These are phyloP conservation scores for Globisporangium sylvaticum DNA, from an alignment of 352 stramenopile genomes.

Conservation along the genomic window DNA sequence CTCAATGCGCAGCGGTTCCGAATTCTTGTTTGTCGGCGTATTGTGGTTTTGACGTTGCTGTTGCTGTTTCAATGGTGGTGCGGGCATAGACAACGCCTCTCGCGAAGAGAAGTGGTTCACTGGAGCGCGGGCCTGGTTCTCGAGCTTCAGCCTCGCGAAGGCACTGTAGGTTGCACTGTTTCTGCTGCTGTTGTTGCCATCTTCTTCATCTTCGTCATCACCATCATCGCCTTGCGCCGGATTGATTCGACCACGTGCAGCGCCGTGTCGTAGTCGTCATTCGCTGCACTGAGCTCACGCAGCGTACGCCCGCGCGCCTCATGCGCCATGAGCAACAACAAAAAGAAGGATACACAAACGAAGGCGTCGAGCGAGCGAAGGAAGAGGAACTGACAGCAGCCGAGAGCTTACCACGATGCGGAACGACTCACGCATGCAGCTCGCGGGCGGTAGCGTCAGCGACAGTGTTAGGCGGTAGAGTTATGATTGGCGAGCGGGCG, in stretches of 20 bases:
- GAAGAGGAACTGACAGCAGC: not conserved
- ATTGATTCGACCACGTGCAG: constrained; percentile 18
- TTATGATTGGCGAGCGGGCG: not conserved
- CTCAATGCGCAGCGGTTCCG: constrained; percentile 12
- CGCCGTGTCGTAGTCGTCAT: constrained; percentile 17
- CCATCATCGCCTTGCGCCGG: constrained; percentile 6
- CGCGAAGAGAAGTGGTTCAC: not conserved
- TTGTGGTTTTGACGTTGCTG: not conserved
- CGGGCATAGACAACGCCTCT: not conserved
- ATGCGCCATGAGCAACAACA: constrained; percentile 2
- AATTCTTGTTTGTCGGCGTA: not conserved
- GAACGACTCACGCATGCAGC: not conserved
- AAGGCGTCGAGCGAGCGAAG: not conserved
- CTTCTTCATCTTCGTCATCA: not conserved
- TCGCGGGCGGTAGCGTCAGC: not conserved
- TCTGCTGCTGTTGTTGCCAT: constrained; percentile 2
- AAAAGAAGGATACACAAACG: not conserved
- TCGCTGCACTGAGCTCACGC: not conserved
- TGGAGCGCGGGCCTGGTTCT: not conserved
- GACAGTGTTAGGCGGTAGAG: not conserved
- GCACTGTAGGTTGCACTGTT: not conserved
- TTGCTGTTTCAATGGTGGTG: not conserved
- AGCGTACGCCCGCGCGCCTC: not conserved
- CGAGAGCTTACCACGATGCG: not conserved
- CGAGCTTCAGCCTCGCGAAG: not conserved